Evolutionary conservation across 352 stramenopile species (phyloP).

Genomic region (Saprolegnia parasitica): DNA sequence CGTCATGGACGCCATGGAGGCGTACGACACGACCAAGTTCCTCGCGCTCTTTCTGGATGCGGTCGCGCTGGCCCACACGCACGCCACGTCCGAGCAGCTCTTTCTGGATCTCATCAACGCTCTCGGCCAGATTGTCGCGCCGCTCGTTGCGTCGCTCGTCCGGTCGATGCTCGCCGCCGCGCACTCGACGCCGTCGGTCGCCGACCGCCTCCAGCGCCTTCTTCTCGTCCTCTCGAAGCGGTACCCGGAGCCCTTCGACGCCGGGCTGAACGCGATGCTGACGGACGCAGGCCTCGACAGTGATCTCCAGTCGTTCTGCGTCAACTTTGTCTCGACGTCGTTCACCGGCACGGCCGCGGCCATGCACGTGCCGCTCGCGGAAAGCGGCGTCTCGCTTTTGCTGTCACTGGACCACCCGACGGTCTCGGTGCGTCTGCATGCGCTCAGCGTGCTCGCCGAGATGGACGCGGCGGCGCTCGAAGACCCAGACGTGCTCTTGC

Average conservation of each 20-base stretch:
- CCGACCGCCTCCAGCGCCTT: background rate
- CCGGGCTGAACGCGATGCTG: conserved; percentile 17
- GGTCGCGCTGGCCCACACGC: conserved; percentile 38
- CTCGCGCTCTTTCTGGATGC: conserved; percentile 40
- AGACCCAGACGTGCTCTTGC: conserved; percentile 50
- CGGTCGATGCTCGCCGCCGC: conserved; percentile 44
- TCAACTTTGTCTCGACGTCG: conserved; percentile 13
- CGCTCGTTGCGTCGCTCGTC: conserved; percentile 50
- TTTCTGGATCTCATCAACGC: conserved; percentile 39
- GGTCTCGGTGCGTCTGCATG: conserved; percentile 68
- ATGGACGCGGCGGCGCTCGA: conserved; percentile 38
- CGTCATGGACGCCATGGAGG: conserved; percentile 50
- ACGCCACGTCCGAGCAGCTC: conserved; percentile 38
- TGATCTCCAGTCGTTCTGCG: conserved; percentile 13
- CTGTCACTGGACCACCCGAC: conserved; percentile 75
- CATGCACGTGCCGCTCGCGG: conserved; percentile 15
- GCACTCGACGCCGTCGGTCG: conserved; percentile 27
- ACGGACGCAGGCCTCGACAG: background rate
- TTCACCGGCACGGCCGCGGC: conserved; percentile 20
- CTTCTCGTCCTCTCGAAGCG: conserved; percentile 18
- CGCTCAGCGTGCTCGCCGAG: conserved; percentile 59
- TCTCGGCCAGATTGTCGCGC: conserved; percentile 41
- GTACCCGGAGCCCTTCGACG: conserved; percentile 20
- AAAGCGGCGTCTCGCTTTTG: conserved; percentile 42
- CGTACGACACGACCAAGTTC: conserved; percentile 74